Evolutionary conservation across 129 eudicot species (phyloP).

Genomic region (Glebionis coronaria): DNA sequence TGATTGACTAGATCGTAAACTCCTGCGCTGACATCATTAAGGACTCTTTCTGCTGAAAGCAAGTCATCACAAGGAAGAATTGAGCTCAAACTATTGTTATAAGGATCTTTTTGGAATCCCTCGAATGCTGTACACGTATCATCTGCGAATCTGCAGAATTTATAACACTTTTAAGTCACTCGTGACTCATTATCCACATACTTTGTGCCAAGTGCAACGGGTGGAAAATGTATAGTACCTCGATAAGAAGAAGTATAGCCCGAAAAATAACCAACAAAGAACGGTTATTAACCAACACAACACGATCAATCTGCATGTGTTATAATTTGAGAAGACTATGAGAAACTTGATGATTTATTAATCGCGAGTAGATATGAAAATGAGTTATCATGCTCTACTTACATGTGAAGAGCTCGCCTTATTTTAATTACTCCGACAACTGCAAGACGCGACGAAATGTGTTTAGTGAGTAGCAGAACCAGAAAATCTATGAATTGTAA

Average conservation of each 20-base stretch:
- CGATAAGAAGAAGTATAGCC: constrained; percentile 62
- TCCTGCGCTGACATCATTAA: constrained; percentile 57
- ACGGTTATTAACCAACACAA: constrained; percentile 70
- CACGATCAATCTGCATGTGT: constrained; percentile 48
- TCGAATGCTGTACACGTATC: constrained; percentile 85
- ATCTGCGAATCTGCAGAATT: constrained; percentile 54
- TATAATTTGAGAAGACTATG: constrained; percentile 7
- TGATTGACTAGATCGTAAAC: constrained; percentile 52
- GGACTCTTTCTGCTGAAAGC: constrained; percentile 59
- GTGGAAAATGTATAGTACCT: constrained; percentile 36
- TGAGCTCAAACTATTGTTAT: constrained; percentile 86
- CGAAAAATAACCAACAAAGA: constrained; percentile 77
- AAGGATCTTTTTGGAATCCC: constrained; percentile 71
- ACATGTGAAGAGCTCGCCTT: constrained; percentile 47
- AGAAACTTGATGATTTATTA: constrained; percentile 2
- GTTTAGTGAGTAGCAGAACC: constrained; percentile 3
- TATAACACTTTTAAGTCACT: constrained; percentile 2
- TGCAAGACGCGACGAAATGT: constrained; percentile 21
- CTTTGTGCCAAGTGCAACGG: background rate
- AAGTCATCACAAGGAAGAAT: constrained; percentile 82
- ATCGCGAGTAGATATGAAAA: background rate
- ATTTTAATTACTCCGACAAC: constrained; percentile 49
- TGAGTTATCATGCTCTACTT: constrained; percentile 32
- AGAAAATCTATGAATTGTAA: background rate
- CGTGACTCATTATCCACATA: background rate